Evolutionary conservation across 306 rosid species (phyloP), one percentile per base, ranked within the genome.

Genomic region (Lithocarpus polystachyus): DNA sequence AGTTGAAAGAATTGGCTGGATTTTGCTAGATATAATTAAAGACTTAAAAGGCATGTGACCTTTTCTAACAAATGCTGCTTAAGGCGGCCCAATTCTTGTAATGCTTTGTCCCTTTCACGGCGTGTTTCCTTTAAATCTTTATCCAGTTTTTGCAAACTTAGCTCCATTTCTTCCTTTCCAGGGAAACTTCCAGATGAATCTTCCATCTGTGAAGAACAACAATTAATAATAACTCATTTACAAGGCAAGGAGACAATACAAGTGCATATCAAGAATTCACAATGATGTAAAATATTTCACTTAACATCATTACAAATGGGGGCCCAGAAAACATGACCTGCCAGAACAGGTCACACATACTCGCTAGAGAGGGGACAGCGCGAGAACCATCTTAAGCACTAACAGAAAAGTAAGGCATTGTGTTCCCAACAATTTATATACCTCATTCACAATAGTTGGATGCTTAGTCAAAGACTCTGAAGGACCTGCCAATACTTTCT

Each of bases 51-150:
- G 77, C 19, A 56, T 31, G 78, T 45, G 81, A 95, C 99, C 99
- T 96, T 96, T 80, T 96, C 96, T 79, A 96, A 80, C 79, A 96
- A 89, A 88, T 96, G 99, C 75, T 96, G 99, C 85, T 96, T 96
- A 83, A 96, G 99, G 56, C 98, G 98, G 55, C 92, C 65, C 90
- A 96, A 82, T 75, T 89, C 81, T 67, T 89, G 99, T 77, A 87
- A 55, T 60, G 92, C 93, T 83, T 87, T 96, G 83, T 96, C 98
- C 90, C 87, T 93, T 74, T 90, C 96, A 76, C 29, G 80, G n/a
- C 80, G 86, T 35, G 90, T 77, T 80, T 90, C 95, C 87, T 86
- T 89, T 83, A 93, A 84, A 77, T 93, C 97, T 72, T 84, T 83
- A 76, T 88, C 84, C 71, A 88, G 77, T 79, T 87, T 89, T 80